Base-by-base conservation (phyloP, 108 stramenopile species). In the Nitzschia putrida region DNA sequence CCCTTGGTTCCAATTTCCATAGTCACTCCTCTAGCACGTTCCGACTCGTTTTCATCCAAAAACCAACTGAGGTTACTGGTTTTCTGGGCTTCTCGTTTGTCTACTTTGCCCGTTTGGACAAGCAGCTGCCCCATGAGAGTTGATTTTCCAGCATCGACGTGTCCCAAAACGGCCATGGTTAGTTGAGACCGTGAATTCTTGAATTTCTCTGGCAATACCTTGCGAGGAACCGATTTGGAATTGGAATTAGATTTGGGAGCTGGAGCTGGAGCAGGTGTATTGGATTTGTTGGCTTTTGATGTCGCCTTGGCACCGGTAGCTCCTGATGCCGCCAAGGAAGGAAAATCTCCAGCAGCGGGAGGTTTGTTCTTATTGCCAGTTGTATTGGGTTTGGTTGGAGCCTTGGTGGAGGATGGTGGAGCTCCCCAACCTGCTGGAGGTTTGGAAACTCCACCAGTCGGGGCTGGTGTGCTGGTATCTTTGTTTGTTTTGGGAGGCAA, bases 21-120 rank as follows among this genome's bases (percentile, higher is more conserved):
- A 70, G 99, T 99, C 61, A 98, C 97, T n/a, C 98, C 98, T 18
- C 95, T 94, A 79, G 96, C 97, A 40, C 98, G 97, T 84, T 99
- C 99, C 59, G 88, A 85, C 86, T 97, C 97, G 55, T 97, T 91
- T 77, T 98, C 98, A 85, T 98, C 98, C 51, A 98, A 82, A 52
- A 98, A 84, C 97, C 97, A 99, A 24, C 96, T 96, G 57, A 92
- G 91, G 89, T 94, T 58, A 61, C 70, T 57, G 66, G 59, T 49
- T 61, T 76, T 58, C 34, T 83, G 82, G 45, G 83, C 77, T 42
- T 61, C 80, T 59, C 84, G 87, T 74, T 73, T 71, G 22, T 57
- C 50, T 16, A 92, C 81, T 25, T 74, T 61, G 14, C 85, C 88
- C 43, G 87, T 50, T 43, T 80, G 70, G 29, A 81, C 68, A 56